A percentile compares a stretch with the other conserved stretches of the same genome.
Conservation (phyloP, 2,329 filamentous ascomycete genomes). For the Exophiala mesophila region DNA sequence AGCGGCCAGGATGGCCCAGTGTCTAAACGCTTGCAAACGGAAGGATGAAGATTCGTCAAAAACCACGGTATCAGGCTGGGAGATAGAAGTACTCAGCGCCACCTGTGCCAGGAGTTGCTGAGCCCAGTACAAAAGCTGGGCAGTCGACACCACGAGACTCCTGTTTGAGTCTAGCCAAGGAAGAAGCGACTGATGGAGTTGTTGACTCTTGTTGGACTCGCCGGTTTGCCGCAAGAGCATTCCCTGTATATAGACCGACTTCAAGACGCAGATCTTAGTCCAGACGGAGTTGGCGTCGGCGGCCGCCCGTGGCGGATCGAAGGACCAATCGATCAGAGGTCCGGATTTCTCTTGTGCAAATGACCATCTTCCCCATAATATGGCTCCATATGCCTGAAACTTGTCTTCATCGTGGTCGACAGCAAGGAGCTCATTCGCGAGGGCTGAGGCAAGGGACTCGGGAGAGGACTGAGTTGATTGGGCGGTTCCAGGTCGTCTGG, state of each 20-base stretch:
- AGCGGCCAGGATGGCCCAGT: slow-evolving; percentile 33
- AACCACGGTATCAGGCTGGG: slow-evolving; percentile 11
- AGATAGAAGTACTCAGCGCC: slow-evolving; percentile 56
- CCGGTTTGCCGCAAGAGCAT: slow-evolving; percentile 34
- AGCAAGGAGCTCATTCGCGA: slow-evolving; percentile 18
- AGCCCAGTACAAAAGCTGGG: slow-evolving; percentile 70
- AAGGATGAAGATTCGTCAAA: slow-evolving; percentile 24
- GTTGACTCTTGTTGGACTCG: slow-evolving; percentile 52
- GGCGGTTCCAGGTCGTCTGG: slow-evolving; percentile 28
- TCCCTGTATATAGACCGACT: slow-evolving; percentile 72
- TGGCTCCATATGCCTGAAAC: slow-evolving; percentile 74
- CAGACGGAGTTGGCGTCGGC: slow-evolving; percentile 50
- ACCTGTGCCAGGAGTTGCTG: slow-evolving; percentile 72
- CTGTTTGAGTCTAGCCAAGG: slow-evolving; percentile 50
- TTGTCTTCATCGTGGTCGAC: slow-evolving; percentile 45
- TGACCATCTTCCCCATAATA: slow-evolving; percentile 55
- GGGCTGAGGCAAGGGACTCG: slow-evolving; percentile 31
- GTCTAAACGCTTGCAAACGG: slow-evolving; percentile 46
- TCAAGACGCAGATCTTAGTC: slow-evolving; percentile 77
- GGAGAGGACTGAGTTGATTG: slow-evolving; percentile 21
- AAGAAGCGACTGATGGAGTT: slow-evolving; percentile 62
- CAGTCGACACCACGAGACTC: slow-evolving; percentile 43
- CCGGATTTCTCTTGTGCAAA: slow-evolving; percentile 20
- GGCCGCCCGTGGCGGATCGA: slow-evolving; percentile 18
- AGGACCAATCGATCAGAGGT: neutral